Conservation (phyloP, 257 asterid genomes). For the Nicotiana tabacum region DNA sequence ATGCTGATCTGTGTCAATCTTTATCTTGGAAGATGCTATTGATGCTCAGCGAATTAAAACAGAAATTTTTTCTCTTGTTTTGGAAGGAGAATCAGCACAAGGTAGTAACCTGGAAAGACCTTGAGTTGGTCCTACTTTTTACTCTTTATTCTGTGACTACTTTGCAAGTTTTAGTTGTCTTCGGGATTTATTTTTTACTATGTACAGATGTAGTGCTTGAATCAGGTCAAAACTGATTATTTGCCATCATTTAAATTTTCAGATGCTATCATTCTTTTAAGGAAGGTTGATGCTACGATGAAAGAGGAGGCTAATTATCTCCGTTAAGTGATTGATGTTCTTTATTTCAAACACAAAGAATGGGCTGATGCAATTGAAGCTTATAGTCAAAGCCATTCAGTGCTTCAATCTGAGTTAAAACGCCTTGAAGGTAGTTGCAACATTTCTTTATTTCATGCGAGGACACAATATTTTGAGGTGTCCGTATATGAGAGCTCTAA, state of each 20-base stretch:
- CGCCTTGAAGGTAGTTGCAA: constrained; percentile 54
- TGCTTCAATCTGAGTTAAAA: constrained; percentile 61
- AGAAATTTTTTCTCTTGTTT: constrained; percentile 42
- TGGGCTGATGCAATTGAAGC: constrained; percentile 66
- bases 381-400: constrained; percentile 46
- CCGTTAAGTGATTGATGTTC: constrained; percentile 50
- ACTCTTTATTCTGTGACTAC: not conserved
- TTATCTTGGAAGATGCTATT: constrained; percentile 65
- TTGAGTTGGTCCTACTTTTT: constrained; percentile 6
- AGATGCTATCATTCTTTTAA: constrained; percentile 57
- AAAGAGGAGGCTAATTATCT: constrained; percentile 59
- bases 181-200: not conserved
- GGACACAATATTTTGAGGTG: not conserved
- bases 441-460: not conserved
- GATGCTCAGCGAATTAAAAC: constrained; percentile 60
- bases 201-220: not conserved
- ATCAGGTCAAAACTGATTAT: not conserved
- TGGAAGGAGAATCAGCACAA: constrained; percentile 61
- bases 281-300: constrained; percentile 62
- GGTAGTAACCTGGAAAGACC: constrained; percentile 40
- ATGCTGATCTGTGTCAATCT: constrained; percentile 39
- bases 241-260: constrained; percentile 12
- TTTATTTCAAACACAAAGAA: constrained; percentile 60
- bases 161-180: not conserved
- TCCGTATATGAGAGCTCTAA: constrained; percentile 6